Percentiles rank a stretch among this genome's conserved stretches.
Evolutionary conservation across 2,329 filamentous ascomycete genomes (phyloP).

Genomic region (Diaporthe citri): DNA sequence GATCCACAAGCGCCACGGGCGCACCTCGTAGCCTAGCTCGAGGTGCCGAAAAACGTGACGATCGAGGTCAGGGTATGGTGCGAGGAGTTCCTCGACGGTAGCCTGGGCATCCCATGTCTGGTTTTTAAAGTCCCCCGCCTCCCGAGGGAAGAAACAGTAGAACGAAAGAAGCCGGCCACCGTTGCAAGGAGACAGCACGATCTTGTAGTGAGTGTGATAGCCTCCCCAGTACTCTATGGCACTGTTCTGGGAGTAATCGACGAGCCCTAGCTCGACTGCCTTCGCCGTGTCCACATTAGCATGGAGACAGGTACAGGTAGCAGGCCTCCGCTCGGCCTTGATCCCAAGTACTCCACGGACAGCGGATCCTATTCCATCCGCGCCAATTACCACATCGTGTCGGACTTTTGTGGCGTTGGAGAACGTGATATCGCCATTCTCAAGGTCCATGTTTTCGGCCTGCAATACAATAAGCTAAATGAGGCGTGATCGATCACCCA

Average conservation of each 20-base stretch:
- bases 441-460: not conserved
- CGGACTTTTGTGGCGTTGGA: not conserved
- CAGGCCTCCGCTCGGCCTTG: not conserved
- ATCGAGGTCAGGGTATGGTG: not conserved
- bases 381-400: not conserved
- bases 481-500: too few relatives aligned
- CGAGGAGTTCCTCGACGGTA: not conserved
- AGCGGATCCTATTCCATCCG: not conserved
- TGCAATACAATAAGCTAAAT: not conserved
- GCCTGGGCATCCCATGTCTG: not conserved
- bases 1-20: not conserved
- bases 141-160: not conserved
- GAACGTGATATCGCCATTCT: not conserved
- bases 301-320: not conserved
- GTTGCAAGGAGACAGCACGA: not conserved
- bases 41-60: not conserved
- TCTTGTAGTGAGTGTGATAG: slow-evolving; percentile 6
- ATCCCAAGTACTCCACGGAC: not conserved
- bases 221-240: slow-evolving; percentile 4
- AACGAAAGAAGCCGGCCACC: not conserved
- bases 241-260: slow-evolving; percentile 9
- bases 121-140: not conserved
- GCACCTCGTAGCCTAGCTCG: not conserved
- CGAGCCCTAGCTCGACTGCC: not conserved
- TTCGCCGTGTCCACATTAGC: not conserved